These are phyloP conservation scores for Trametes cingulata DNA, from an alignment of 768 basidiomycete species.

Conservation along the genomic window DNA sequence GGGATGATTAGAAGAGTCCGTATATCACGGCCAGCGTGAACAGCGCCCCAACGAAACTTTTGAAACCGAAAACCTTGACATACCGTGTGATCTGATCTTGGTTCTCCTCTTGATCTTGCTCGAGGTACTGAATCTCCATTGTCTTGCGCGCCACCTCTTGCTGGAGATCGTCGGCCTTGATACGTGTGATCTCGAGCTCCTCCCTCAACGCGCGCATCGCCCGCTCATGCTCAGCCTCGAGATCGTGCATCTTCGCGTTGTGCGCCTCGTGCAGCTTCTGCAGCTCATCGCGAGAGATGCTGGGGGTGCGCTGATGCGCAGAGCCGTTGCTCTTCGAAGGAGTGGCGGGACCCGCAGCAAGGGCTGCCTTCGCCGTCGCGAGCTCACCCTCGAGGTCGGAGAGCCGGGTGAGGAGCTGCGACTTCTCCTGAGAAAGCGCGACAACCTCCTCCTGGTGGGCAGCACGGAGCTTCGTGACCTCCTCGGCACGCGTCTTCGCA, in stretches of 20 bases:
- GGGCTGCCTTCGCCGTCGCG: constrained; percentile 58
- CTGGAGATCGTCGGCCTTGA: constrained; percentile 54
- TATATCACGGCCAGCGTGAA: constrained; percentile 57
- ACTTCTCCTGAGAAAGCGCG: constrained; percentile 58
- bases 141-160: constrained; percentile 65
- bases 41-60: constrained; percentile 53
- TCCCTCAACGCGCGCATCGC: constrained; percentile 51
- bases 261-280: constrained; percentile 82
- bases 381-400: constrained; percentile 82
- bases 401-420: constrained; percentile 58
- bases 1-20: constrained; percentile 34
- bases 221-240: constrained; percentile 68
- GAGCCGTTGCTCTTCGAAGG: constrained; percentile 60
- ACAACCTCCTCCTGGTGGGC: constrained; percentile 63
- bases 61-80: constrained; percentile 60
- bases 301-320: constrained; percentile 40
- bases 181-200: constrained; percentile 55
- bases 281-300: constrained; percentile 75
- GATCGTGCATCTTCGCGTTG: constrained; percentile 74
- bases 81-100: constrained; percentile 79
- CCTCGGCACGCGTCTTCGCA: constrained; percentile 68
- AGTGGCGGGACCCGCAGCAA: constrained; percentile 47
- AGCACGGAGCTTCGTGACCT: constrained; percentile 61
- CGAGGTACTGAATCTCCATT: constrained; percentile 82
- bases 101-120: constrained; percentile 76